Conservation (phyloP, 106 monocot genomes). For the Platanthera zijinensis region DNA sequence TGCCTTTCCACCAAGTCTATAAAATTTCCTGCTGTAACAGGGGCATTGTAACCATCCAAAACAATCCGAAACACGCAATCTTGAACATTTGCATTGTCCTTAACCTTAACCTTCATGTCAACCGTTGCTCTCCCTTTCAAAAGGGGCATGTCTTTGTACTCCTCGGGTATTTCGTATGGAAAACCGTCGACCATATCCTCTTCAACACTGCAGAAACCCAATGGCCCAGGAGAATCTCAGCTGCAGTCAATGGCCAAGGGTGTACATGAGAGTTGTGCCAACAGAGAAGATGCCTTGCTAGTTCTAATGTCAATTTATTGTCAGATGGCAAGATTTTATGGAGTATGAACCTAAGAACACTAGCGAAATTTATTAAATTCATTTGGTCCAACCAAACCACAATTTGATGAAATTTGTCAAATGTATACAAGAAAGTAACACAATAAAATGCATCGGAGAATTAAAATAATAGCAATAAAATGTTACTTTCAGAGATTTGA, state of each 20-base stretch:
- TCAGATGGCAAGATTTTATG: not conserved
- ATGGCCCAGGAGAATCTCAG: conserved; percentile 94
- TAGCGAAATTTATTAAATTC: not conserved
- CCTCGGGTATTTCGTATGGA: conserved; percentile 86
- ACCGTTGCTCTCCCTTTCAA: conserved; percentile 89
- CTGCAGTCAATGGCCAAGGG: conserved; percentile 94
- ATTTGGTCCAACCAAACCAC: not conserved
- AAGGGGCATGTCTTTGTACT: conserved; percentile 85
- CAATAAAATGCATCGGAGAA: no score
- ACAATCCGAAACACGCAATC: conserved; percentile 89
- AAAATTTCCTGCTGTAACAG: conserved; percentile 92
- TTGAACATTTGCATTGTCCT: conserved; percentile 83
- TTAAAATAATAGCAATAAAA: no score
- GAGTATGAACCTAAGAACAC: not conserved
- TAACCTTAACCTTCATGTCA: conserved; percentile 97
- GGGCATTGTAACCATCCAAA: conserved; percentile 93
- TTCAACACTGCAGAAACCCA: conserved; percentile 99
- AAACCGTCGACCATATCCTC: conserved; percentile 98
- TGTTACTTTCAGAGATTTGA: no score
- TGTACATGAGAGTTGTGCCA: conserved; percentile 72
- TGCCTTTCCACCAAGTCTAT: conserved; percentile 87
- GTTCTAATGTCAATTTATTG: conserved; percentile 1
- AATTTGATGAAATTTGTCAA: not conserved
- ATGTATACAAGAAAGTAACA: no score
- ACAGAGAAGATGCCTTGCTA: conserved; percentile 10